These are phyloP conservation scores for Cladophialophora exuberans DNA, from an alignment of 2,329 filamentous ascomycete species.

Conservation along the genomic window DNA sequence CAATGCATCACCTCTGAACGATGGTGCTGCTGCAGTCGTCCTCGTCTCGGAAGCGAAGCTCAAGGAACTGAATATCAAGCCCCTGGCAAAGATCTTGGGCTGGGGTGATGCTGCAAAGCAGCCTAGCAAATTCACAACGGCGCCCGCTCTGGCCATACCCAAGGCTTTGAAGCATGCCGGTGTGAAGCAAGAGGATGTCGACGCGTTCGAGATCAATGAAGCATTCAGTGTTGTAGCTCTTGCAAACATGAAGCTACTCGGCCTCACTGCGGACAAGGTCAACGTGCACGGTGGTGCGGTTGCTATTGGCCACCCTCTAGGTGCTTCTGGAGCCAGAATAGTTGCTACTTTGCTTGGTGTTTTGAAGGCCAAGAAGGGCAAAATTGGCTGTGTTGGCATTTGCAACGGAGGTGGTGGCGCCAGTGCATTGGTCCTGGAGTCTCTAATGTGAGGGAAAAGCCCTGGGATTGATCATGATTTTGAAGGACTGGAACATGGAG, in stretches of 20 bases:
- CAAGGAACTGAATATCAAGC: slow-evolving; percentile 87
- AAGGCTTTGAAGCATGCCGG: slow-evolving; percentile 97
- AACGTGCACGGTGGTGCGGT: slow-evolving; percentile 96
- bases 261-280: slow-evolving; percentile 79
- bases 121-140: slow-evolving; percentile 93
- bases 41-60: slow-evolving; percentile 93
- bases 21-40: slow-evolving; percentile 89
- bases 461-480: neutral
- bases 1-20: slow-evolving; percentile 94
- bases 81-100: slow-evolving; percentile 92
- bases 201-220: slow-evolving; percentile 99
- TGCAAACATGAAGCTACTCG: slow-evolving; percentile 92
- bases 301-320: slow-evolving; percentile 92
- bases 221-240: slow-evolving; percentile 96
- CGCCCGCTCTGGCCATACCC: slow-evolving; percentile 89
- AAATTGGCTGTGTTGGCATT: slow-evolving; percentile 91
- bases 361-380: slow-evolving; percentile 85
- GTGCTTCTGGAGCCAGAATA: slow-evolving; percentile 91
- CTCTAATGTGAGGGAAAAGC: slow-evolving; percentile 39
- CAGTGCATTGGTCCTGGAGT: slow-evolving; percentile 88
- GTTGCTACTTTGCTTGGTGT: slow-evolving; percentile 88
- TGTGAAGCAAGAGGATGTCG: slow-evolving; percentile 74
- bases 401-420: slow-evolving; percentile 98
- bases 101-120: slow-evolving; percentile 94
- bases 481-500: neutral